Evolutionary conservation across 1,284 basidiomycete genomes (phyloP), one percentile per base, ranked within the genome.

Genomic region (Microbotryum intermedium): DNA sequence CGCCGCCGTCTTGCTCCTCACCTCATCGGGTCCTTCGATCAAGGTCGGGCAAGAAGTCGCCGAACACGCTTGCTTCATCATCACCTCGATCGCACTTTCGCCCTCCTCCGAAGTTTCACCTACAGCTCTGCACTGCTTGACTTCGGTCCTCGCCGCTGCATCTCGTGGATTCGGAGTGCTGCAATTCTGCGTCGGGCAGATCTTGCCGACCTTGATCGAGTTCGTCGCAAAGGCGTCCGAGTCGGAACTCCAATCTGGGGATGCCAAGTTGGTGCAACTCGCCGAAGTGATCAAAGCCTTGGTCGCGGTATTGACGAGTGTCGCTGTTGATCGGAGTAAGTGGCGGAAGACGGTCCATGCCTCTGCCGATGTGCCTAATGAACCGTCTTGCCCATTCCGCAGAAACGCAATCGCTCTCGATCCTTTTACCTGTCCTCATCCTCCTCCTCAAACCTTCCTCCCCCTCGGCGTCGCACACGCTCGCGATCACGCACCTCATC

Each of bases 61-160:
- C 23, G 92, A 94, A 70, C 88, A 91, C 68, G 82, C 83, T 21
- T 93, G 88, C 71, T 88, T 86, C 73, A 76, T 91, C 59, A 85
- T 95, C 47, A 84, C 85, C 1, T 87, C 92, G 66, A 88, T 84
- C 34, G 64, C 72, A 69, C 77, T 87, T 26, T 73, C 80, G 21
- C 85, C 83, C 52, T 77, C 75, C 16, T 80, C 81, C 68, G 90
- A 93, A 70, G 90, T 88, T 34, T 84, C 86, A 0, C 73, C 90
- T n/a, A 90, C 88, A 5, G 90, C 91, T 3, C 83, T 87, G 1
- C 90, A 97, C 69, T 95, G 93, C 71, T 82, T 87, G 0, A 87
- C 87, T 68, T 91, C 90, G 0, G 76, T 94, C 39, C 79, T 93
- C 44, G 75, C 82, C 9, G 82, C 87, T 18, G 80, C 84, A 6